phyloP scores from a whole-genome alignment of 1,139 yeast genomes.

The Sugiyamaella paludigena region DNA sequence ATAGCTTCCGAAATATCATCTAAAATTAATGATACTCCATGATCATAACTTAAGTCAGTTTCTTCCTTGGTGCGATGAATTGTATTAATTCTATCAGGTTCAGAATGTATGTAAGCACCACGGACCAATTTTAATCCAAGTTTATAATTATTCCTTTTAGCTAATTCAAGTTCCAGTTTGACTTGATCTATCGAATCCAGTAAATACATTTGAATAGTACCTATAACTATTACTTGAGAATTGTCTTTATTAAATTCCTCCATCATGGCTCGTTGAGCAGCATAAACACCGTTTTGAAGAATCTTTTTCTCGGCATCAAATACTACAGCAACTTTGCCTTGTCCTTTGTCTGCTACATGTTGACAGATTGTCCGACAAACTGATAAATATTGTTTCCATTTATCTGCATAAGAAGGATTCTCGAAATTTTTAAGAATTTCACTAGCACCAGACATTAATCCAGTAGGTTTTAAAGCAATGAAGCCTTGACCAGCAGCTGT shows the following conservation, averaged over 20 bases:
- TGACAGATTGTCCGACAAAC: conserved; percentile 64
- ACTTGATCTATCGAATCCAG: conserved; percentile 65
- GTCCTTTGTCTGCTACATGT: conserved; percentile 62
- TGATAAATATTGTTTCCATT: conserved; percentile 60
- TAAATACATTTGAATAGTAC: conserved; percentile 92
- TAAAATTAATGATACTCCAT: conserved; percentile 64
- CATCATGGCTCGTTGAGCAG: conserved; percentile 81
- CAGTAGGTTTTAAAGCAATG: conserved; percentile 90
- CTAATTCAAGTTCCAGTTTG: conserved; percentile 61
- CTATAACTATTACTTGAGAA: conserved; percentile 69
- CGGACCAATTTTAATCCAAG: conserved; percentile 92
- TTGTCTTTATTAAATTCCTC: conserved; percentile 63
- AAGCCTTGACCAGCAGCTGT: conserved; percentile 38
- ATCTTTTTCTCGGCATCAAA: conserved; percentile 92
- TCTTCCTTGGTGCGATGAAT: conserved; percentile 74
- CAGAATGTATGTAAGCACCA: conserved; percentile 95
- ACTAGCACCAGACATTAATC: conserved; percentile 75
- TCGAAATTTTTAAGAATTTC: conserved; percentile 65
- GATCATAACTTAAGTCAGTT: conserved; percentile 74
- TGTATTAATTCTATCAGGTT: conserved; percentile 61
- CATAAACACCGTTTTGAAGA: conserved; percentile 88
- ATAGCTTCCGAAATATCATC: conserved; percentile 55
- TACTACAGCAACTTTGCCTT: conserved; percentile 83
- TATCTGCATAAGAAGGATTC: conserved; percentile 49
- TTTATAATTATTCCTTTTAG: conserved; percentile 59